A percentile compares a stretch with the other conserved stretches of the same genome.
Conservation (phyloP, 2,329 filamentous ascomycete species). For the Cytospora schulzeri region DNA sequence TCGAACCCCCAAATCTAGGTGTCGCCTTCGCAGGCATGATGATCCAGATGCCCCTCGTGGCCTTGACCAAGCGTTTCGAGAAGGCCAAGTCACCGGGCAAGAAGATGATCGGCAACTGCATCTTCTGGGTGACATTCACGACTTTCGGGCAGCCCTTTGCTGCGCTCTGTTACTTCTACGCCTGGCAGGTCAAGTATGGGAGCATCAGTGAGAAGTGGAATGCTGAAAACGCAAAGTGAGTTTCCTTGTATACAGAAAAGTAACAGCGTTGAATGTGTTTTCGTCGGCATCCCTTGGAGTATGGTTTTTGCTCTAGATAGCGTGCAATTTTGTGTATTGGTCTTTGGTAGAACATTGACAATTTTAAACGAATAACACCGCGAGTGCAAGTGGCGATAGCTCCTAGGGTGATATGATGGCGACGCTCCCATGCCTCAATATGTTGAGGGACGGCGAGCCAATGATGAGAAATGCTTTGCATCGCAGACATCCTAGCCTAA, state of each 20-base stretch:
- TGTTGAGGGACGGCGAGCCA: no score
- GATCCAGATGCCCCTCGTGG: slow-evolving; percentile 85
- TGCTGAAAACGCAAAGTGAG: slow-evolving; percentile 8
- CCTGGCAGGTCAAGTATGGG: slow-evolving; percentile 97
- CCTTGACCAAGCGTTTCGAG: slow-evolving; percentile 75
- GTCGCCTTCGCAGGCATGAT: slow-evolving; percentile 96
- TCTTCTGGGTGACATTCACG: slow-evolving; percentile 97
- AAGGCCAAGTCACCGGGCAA: slow-evolving; percentile 76
- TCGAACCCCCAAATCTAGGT: slow-evolving; percentile 48
- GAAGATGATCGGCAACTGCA: slow-evolving; percentile 83
- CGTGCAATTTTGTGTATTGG: not conserved
- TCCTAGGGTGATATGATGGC: not conserved
- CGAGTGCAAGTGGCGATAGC: not conserved
- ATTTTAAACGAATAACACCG: not conserved
- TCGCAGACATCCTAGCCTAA: no score
- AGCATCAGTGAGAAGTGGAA: slow-evolving; percentile 60
- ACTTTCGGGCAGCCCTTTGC: slow-evolving; percentile 93
- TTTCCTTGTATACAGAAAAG: not conserved
- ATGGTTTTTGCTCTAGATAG: not conserved
- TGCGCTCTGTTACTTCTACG: slow-evolving; percentile 93
- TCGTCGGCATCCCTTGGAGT: not conserved
- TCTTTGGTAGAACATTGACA: not conserved
- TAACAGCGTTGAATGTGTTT: not conserved
- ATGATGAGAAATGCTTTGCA: not conserved
- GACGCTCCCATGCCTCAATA: not conserved